Conservation (phyloP, 148 eudicot species). For the Heliosperma pusillum region DNA sequence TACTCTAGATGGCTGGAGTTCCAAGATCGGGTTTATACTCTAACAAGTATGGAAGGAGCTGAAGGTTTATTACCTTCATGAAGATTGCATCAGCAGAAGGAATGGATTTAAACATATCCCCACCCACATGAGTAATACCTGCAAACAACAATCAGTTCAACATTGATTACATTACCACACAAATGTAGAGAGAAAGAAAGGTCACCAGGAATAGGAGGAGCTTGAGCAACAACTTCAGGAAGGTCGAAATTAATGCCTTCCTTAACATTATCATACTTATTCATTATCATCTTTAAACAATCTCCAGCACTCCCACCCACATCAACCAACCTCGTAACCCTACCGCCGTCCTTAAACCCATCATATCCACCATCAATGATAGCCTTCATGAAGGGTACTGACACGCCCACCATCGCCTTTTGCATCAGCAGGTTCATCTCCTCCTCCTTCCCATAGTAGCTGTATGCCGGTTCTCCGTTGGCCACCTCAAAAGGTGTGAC, state of each 20-base stretch:
- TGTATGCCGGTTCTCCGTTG: constrained; percentile 52
- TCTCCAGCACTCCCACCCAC: constrained; percentile 65
- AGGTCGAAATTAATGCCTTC: constrained; percentile 53
- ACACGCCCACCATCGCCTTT: constrained; percentile 52
- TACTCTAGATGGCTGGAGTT: too few species aligned
- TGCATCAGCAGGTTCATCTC: constrained; percentile 59
- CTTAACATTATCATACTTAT: constrained; percentile 32
- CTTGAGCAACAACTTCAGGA: constrained; percentile 58
- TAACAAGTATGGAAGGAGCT: background rate
- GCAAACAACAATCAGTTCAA: background rate
- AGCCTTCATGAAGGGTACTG: constrained; percentile 57
- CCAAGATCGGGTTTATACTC: too few species aligned
- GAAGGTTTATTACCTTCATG: constrained; percentile 43
- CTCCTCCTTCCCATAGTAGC: constrained; percentile 40
- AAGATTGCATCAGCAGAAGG: constrained; percentile 55
- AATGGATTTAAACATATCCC: constrained; percentile 53
- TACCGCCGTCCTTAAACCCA: constrained; percentile 35
- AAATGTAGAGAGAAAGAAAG: background rate
- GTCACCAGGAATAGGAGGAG: constrained; percentile 48
- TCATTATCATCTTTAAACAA: constrained; percentile 53
- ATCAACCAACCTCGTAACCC: constrained; percentile 47
- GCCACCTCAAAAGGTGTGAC: constrained; percentile 49
- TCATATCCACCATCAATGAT: constrained; percentile 41
- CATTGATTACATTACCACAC: background rate
- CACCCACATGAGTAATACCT: constrained; percentile 57